Evolutionary conservation across 495 filamentous ascomycete species (phyloP), one percentile per base, ranked within the genome.

Genomic region (Hypoxylon perforatum): DNA sequence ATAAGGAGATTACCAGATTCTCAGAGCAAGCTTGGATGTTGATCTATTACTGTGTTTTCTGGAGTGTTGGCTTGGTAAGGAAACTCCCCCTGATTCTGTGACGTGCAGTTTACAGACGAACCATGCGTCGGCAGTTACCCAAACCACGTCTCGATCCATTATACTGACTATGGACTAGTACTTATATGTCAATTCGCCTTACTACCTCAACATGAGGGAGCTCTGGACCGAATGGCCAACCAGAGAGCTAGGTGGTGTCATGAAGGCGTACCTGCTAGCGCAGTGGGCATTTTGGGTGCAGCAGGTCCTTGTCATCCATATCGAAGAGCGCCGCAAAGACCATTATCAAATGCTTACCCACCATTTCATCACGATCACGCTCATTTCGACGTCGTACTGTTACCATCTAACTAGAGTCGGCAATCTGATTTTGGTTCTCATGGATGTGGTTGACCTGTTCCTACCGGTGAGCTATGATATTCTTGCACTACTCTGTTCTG

Each of bases 321-420:
- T 98, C 61, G 96, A 99, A 75, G 89, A 96, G 77, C 85, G 91
- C 63, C 84, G 95, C 51, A 99, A 99, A 77, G 95, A 99, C 70
- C 90, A 97, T 76, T 89, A 87, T 74, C 95, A 98, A 75, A 97
- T 97, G 96, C 88, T 98, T 58, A 89, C 88, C 10, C 95, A 99
- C 76, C 95, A 99, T 76, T 85, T 97, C 69, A 87, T 97, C 70
- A 99, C 95, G 18, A 90, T 88, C 76, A 80, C 81, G 17, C 84
- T 99, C 42, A 87, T 98, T 51, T 87, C 88, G 66, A 82, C 85
- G 12, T 92, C 89, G 45, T 99, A 98, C 72, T 84, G 88, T 63
- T 96, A 93, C 70, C 87, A 91, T 69, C 87, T 92, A 70, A 94
- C 89, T 22, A 88, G 90, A 48, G 93, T 97, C 30, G 94, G 92